A percentile compares a stretch with the other conserved stretches of the same genome.
phyloP scores from a whole-genome alignment of 805 yeast species.

The Schwanniomyces vanrijiae region DNA sequence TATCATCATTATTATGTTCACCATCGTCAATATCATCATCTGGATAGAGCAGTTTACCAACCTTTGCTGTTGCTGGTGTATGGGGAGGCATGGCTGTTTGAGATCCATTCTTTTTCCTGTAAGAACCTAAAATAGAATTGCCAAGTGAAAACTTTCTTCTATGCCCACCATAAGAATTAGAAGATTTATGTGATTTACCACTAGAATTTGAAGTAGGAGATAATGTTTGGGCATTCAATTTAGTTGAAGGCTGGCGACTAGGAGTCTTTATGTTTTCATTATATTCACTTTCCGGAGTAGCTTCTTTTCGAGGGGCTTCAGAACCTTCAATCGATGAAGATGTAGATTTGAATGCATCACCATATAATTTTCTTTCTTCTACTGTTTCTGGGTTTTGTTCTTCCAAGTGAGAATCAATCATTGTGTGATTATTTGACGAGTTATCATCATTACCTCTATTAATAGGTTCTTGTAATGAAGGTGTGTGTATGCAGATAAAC shows the following conservation, averaged over 20 bases:
- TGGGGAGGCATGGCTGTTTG: conserved; percentile 46
- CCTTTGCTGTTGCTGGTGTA: conserved; percentile 53
- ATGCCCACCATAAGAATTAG: conserved; percentile 43
- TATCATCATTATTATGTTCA: conserved; percentile 19
- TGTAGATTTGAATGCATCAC: conserved; percentile 40
- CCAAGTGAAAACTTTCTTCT: conserved; percentile 67
- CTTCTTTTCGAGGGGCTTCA: conserved; percentile 15
- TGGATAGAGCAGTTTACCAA: conserved; percentile 26
- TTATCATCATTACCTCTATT: conserved; percentile 11
- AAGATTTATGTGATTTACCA: conserved; percentile 35
- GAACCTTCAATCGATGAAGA: conserved; percentile 28
- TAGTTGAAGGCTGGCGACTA: conserved; percentile 40
- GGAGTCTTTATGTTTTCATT: conserved; percentile 20
- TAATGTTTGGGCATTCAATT: conserved; percentile 25
- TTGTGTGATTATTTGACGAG: conserved; percentile 1
- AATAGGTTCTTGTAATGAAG: conserved; percentile 37
- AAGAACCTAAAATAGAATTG: conserved; percentile 48
- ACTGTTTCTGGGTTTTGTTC: conserved; percentile 17
- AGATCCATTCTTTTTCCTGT: conserved; percentile 46
- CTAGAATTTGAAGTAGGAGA: conserved; percentile 31
- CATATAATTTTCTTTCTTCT: conserved; percentile 36
- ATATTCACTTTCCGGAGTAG: conserved; percentile 26
- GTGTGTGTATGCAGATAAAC: conserved; percentile 74
- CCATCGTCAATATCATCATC: conserved; percentile 30
- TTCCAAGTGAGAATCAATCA: conserved; percentile 6